These are phyloP conservation scores for Marvania coccoides DNA, from an alignment of 139 green algal species.

Conservation along the genomic window DNA sequence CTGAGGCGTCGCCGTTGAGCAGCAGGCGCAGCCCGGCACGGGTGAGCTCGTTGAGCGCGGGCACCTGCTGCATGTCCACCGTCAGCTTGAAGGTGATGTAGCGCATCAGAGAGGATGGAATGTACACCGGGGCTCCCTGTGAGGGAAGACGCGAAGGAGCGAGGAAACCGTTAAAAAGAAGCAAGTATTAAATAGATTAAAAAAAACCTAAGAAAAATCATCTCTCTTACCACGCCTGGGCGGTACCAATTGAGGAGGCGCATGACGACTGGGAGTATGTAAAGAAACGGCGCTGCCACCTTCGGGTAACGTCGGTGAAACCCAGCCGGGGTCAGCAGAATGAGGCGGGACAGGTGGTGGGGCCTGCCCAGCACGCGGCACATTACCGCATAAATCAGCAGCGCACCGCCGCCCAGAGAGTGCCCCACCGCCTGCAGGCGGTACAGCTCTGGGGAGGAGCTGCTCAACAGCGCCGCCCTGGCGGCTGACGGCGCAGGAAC, in stretches of 20 bases:
- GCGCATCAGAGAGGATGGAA: conserved; percentile 58
- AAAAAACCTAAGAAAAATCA: neutral
- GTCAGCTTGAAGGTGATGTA: conserved; percentile 57
- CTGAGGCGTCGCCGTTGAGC: conserved; percentile 56
- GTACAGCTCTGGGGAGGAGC: conserved; percentile 29
- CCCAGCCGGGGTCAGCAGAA: conserved; percentile 71
- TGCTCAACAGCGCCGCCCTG: neutral
- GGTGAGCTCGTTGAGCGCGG: conserved; percentile 43
- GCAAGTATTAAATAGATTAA: neutral
- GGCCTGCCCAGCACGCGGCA: conserved; percentile 11
- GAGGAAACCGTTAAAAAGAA: neutral
- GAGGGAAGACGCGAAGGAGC: neutral
- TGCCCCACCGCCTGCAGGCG: conserved; percentile 47
- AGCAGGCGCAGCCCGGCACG: conserved; percentile 21
- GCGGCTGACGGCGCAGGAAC: neutral
- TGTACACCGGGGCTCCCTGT: conserved; percentile 40
- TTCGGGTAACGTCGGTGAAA: conserved; percentile 41
- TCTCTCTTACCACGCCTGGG: conserved; percentile 2
- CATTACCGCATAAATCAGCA: conserved; percentile 52
- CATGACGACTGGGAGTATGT: conserved; percentile 18
- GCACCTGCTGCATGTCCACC: conserved; percentile 46
- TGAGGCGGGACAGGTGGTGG: conserved; percentile 48
- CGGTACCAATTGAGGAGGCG: conserved; percentile 17
- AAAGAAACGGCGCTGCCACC: conserved; percentile 22
- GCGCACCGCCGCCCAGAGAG: conserved; percentile 46